These are phyloP conservation scores for Agaricales sp. DNA, from an alignment of 1,284 basidiomycete species.

Conservation along the genomic window DNA sequence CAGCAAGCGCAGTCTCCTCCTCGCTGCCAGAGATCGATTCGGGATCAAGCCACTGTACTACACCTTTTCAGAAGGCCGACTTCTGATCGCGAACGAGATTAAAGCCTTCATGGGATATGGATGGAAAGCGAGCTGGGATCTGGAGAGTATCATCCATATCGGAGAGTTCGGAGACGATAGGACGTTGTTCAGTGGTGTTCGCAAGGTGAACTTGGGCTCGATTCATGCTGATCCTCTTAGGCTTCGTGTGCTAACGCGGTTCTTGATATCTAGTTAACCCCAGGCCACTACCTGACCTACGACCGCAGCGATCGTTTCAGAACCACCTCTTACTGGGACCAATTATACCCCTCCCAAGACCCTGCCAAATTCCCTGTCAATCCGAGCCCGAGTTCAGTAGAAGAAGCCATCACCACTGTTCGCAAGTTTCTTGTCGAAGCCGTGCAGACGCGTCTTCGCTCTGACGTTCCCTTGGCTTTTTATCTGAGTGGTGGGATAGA, in stretches of 20 bases:
- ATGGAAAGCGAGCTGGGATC: conserved; percentile 5
- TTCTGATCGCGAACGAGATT: conserved; percentile 5
- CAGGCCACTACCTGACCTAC: conserved; percentile 4
- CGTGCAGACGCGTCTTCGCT: conserved; percentile 4
- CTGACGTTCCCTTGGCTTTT: conserved; percentile 5
- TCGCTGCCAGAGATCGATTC: conserved; percentile 5
- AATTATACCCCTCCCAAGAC: not conserved
- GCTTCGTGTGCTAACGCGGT: too few species aligned
- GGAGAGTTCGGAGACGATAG: conserved; percentile 5
- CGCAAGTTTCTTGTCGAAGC: not conserved
- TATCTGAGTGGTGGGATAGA: conserved; percentile 7
- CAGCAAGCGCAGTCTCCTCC: not conserved
- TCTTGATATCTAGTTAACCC: conserved; percentile 2
- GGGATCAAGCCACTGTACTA: conserved; percentile 7
- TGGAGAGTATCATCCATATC: not conserved
- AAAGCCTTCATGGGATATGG: conserved; percentile 6
- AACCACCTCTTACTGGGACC: conserved; percentile 6
- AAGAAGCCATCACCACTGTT: not conserved
- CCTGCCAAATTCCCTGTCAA: not conserved
- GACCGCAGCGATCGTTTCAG: conserved; percentile 1
- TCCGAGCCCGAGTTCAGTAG: not conserved
- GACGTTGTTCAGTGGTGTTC: conserved; percentile 6
- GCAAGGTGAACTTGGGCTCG: not conserved
- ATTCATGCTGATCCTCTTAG: not conserved
- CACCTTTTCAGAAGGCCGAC: conserved; percentile 4